Conservation (phyloP, 352 stramenopile genomes). For the Globisporangium alternatum region DNA sequence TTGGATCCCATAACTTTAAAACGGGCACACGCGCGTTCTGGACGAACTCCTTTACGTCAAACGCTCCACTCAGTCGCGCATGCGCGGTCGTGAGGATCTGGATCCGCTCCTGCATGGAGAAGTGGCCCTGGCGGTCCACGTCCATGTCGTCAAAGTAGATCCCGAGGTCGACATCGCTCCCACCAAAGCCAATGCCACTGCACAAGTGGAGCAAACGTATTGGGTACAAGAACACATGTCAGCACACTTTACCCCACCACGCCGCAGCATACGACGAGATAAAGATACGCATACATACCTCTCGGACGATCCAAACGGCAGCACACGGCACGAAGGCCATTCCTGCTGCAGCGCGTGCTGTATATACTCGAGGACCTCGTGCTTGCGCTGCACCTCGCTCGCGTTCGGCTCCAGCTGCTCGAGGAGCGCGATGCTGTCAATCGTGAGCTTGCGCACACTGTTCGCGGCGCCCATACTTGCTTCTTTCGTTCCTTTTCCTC, state of each 20-base stretch:
- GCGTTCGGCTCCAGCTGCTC: conserved; percentile 79
- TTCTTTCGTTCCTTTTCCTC: conserved; percentile 10
- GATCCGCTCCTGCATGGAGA: conserved; percentile 53
- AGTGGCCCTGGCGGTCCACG: conserved; percentile 51
- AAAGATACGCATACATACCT: conserved; percentile 32
- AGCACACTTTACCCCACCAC: conserved; percentile 2
- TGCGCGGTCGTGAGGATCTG: conserved; percentile 54
- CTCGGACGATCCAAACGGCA: conserved; percentile 77
- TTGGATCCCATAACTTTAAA: conserved; percentile 74
- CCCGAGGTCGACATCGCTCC: conserved; percentile 76
- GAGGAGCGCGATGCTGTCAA: conserved; percentile 75
- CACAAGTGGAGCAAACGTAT: neutral
- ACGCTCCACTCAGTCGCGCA: conserved; percentile 33
- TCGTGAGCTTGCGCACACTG: conserved; percentile 77
- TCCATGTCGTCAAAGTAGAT: conserved; percentile 79
- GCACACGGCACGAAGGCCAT: conserved; percentile 61
- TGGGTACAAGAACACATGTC: conserved; percentile 1
- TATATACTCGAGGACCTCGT: conserved; percentile 42
- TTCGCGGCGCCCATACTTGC: conserved; percentile 68
- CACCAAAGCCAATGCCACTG: conserved; percentile 71
- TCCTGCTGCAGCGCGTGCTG: conserved; percentile 44
- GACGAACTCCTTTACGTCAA: conserved; percentile 72
- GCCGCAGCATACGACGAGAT: neutral
- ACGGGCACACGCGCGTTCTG: conserved; percentile 71
- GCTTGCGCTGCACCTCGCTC: conserved; percentile 48